Evolutionary conservation across 2,329 filamentous ascomycete genomes (phyloP).

Genomic region (Fusarium anguioides): DNA sequence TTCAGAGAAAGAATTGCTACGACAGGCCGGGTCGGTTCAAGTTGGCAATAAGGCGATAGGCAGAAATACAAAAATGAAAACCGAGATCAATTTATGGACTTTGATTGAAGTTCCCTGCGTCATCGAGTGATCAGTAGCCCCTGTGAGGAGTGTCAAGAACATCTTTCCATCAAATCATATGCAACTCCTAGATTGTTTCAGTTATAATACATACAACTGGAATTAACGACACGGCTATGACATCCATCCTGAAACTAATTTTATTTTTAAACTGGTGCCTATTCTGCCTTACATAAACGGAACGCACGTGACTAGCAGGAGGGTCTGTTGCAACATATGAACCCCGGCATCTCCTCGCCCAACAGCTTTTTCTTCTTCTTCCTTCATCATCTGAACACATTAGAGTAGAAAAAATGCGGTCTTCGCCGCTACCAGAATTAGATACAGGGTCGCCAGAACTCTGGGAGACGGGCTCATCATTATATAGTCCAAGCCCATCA

Average conservation of each 20-base stretch:
- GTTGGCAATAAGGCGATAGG: not conserved
- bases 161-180: too few relatives aligned
- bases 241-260: too few relatives aligned
- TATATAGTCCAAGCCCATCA: not conserved
- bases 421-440: too few relatives aligned
- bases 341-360: not conserved
- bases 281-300: not conserved
- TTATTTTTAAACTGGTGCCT: not conserved
- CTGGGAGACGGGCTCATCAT: not conserved
- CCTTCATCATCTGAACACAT: not conserved
- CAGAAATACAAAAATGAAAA: too few relatives aligned
- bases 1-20: not conserved
- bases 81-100: too few relatives aligned
- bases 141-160: too few relatives aligned
- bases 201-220: too few relatives aligned
- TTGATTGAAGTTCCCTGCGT: too few relatives aligned
- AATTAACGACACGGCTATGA: too few relatives aligned
- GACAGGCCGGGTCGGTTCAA: not conserved
- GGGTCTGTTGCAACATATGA: not conserved
- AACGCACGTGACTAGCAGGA: not conserved
- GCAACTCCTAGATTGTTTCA: too few relatives aligned
- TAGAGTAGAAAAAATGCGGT: not conserved
- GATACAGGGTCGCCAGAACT: not conserved
- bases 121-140: too few relatives aligned
- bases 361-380: not conserved